Evolutionary conservation across 768 basidiomycete species (phyloP).

Genomic region (Naganishia vaughanmartiniae): DNA sequence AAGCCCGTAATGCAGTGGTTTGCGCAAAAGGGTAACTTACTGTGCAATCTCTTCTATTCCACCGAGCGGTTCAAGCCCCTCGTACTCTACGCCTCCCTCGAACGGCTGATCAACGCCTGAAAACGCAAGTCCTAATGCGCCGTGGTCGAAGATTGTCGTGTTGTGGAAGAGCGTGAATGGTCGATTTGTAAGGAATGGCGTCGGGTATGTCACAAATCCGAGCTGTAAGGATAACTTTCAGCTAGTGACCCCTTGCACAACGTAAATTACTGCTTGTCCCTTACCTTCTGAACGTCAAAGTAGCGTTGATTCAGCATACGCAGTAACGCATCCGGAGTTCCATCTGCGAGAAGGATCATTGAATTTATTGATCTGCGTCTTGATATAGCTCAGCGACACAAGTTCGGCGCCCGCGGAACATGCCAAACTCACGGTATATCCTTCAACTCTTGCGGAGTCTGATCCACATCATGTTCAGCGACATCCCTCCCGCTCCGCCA

Average conservation of each 20-base stretch:
- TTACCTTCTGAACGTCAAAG: slow-evolving; percentile 20
- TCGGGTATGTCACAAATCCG: slow-evolving; percentile 46
- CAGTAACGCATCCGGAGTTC: slow-evolving; percentile 12
- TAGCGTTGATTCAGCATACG: slow-evolving; percentile 24
- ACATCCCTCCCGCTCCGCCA: slow-evolving; percentile 24
- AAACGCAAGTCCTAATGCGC: slow-evolving; percentile 46
- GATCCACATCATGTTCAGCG: not conserved
- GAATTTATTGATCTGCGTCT: not conserved
- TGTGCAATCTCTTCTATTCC: slow-evolving; percentile 33
- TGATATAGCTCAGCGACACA: not conserved
- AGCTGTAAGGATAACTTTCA: slow-evolving; percentile 23
- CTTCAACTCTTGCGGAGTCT: slow-evolving; percentile 5
- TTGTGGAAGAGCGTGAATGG: slow-evolving; percentile 46
- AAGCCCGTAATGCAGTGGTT: not conserved
- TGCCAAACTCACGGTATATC: slow-evolving; percentile 15
- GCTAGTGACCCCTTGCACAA: not conserved
- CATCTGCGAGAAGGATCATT: slow-evolving; percentile 14
- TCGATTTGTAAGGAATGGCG: slow-evolving; percentile 48
- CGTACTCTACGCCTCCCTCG: slow-evolving; percentile 31
- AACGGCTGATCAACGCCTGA: slow-evolving; percentile 5
- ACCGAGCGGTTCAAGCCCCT: slow-evolving; percentile 39
- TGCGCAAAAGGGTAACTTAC: slow-evolving; percentile 33
- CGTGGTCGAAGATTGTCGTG: slow-evolving; percentile 32
- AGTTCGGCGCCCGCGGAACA: not conserved
- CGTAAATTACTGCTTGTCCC: not conserved